Evolutionary conservation across 768 basidiomycete genomes (phyloP), one percentile per base, ranked within the genome.

Genomic region (Lactarius psammicola): DNA sequence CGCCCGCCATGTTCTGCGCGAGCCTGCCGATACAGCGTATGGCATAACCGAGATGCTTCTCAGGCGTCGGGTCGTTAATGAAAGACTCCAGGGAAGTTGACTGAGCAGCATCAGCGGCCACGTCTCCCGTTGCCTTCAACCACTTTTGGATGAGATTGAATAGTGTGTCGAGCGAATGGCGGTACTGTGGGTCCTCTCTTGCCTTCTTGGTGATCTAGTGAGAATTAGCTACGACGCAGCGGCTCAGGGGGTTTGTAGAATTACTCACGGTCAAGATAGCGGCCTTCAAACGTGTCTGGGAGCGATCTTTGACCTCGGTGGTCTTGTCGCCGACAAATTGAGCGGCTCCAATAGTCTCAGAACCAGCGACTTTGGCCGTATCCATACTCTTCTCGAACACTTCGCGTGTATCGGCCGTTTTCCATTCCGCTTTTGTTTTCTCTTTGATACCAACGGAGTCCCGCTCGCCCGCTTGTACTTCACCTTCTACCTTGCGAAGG

Each of bases 331-430:
- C 78, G 4, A 84, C 86, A 28, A 40, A 44, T 33, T 70, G 69
- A 4, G 59, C 58, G 3, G 53, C 54, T 36, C 69, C 69, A 31
- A 90, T 90, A 10, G 80, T 81, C 36, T 77, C 77, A 0, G 81
- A 82, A 9, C 89, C 89, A 0, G 77, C 79, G 15, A 76, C 80
- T 72, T 87, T 90, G 11, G 84, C 77, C 0, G 80, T 81, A 34
- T 89, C 89, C 84, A 90, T 87, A 0, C 85, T 80, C 68, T 83
- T 83, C 75, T 89, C 86, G 72, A 87, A 91, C 31, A 80, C 78
- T 8, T 79, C 80, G 71, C 82, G 83, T 4, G 78, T 65, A 34
- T 88, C 86, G 7, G 77, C 67, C 13, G 74, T 72, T 55, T 71
- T 65, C 57, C 73, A 73, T 62, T 82, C 79, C 60, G 82, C 78